Conservation (phyloP, 2,329 filamentous ascomycete genomes). For the Aspergillus sp. region DNA sequence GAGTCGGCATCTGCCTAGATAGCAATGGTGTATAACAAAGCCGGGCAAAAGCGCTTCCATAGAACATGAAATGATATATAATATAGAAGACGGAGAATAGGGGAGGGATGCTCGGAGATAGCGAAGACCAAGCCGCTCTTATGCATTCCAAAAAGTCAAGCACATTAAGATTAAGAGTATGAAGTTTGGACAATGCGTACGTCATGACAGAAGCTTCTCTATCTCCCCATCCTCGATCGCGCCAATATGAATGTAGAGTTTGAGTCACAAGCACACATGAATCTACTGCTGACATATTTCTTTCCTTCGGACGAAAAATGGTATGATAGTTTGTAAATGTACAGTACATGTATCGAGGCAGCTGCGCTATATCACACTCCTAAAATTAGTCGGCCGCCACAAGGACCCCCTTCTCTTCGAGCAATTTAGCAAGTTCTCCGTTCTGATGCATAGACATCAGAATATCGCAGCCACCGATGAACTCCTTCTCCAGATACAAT, state of each 20-base stretch:
- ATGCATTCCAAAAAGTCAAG: too few relatives aligned
- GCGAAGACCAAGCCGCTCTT: too few relatives aligned
- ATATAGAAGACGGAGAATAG: too few relatives aligned
- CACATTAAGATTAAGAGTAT: too few relatives aligned
- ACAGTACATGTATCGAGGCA: neutral
- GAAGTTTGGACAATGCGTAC: too few relatives aligned
- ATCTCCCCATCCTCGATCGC: too few relatives aligned
- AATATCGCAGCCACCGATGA: conserved; percentile 97
- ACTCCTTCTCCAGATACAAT: conserved; percentile 92
- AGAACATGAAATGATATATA: neutral
- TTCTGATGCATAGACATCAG: conserved; percentile 96
- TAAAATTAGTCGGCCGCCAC: conserved; percentile 57
- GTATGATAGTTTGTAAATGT: neutral
- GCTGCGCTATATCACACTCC: neutral
- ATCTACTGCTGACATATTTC: neutral
- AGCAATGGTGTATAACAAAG: neutral
- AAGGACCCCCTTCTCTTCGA: conserved; percentile 90
- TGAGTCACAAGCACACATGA: neutral
- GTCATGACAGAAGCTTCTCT: too few relatives aligned
- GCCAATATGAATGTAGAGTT: too few relatives aligned
- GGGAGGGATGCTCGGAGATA: too few relatives aligned
- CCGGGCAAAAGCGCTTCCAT: neutral
- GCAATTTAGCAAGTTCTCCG: conserved; percentile 84
- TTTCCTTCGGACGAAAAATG: neutral
- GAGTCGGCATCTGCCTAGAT: conserved; percentile 49